Evolutionary conservation across 495 filamentous ascomycete species (phyloP).

Genomic region (Sphaerosporella brunnea): DNA sequence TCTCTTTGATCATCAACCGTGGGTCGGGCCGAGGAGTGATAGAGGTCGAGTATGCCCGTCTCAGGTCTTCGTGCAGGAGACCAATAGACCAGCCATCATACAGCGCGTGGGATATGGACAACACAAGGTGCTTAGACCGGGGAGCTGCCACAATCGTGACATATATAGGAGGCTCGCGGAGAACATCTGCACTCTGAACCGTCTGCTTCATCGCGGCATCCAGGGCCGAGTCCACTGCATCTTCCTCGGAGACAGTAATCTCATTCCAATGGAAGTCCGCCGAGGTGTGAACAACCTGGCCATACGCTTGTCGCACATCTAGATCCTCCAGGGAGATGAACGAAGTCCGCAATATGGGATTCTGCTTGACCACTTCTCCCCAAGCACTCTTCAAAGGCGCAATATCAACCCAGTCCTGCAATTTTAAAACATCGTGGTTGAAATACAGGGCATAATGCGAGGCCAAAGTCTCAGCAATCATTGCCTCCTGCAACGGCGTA

Average conservation of each 20-base stretch:
- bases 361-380: conserved; percentile 35
- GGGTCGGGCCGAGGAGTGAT: conserved; percentile 30
- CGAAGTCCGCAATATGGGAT: conserved; percentile 55
- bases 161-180: conserved; percentile 20
- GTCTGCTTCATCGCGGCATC: conserved; percentile 18
- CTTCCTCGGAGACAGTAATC: conserved; percentile 7
- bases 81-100: conserved; percentile 62
- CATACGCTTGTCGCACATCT: conserved; percentile 37
- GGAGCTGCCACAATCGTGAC: conserved; percentile 23
- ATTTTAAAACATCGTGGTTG: conserved; percentile 52
- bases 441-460: conserved; percentile 55
- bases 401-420: conserved; percentile 35
- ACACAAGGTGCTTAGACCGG: conserved; percentile 33
- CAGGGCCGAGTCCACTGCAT: conserved; percentile 18
- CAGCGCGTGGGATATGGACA: conserved; percentile 61
- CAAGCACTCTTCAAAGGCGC: conserved; percentile 41
- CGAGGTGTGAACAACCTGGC: conserved; percentile 40
- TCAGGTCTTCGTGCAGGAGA: conserved; percentile 48
- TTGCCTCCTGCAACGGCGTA: conserved; percentile 65
- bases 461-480: conserved; percentile 56
- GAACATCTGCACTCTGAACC: conserved; percentile 11
- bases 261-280: conserved; percentile 13
- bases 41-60: conserved; percentile 35
- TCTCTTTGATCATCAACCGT: conserved; percentile 32
- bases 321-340: conserved; percentile 48